Conservation (phyloP, 495 filamentous ascomycete species). For the Xylaria nigripes region DNA sequence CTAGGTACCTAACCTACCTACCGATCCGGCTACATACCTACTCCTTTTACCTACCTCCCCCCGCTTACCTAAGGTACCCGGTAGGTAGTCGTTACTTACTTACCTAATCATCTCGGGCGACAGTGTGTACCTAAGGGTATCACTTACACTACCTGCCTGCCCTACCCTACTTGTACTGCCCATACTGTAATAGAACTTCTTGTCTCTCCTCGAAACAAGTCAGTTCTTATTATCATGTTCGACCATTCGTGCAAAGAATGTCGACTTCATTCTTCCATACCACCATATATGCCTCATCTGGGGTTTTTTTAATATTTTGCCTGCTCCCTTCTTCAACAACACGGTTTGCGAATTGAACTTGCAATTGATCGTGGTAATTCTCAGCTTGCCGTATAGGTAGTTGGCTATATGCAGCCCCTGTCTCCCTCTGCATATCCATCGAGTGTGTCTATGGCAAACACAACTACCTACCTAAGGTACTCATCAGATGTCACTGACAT, state of each 20-base stretch:
- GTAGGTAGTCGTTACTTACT: too few relatives aligned
- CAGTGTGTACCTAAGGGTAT: too few relatives aligned
- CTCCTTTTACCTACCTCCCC: too few relatives aligned
- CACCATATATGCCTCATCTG: background rate
- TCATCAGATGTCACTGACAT: background rate
- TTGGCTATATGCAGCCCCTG: background rate
- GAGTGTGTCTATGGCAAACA: background rate
- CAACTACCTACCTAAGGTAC: too few relatives aligned
- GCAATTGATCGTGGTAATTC: background rate
- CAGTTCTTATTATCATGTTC: too few relatives aligned
- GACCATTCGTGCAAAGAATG: background rate
- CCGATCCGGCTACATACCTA: too few relatives aligned
- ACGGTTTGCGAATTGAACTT: background rate
- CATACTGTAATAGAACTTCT: too few relatives aligned
- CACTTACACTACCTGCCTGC: too few relatives aligned
- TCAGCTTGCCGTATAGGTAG: background rate
- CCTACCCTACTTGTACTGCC: too few relatives aligned
- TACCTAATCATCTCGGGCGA: too few relatives aligned
- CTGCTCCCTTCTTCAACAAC: background rate
- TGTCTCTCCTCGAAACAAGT: too few relatives aligned
- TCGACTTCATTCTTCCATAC: background rate
- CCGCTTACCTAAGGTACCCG: too few relatives aligned
- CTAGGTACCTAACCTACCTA: background rate
- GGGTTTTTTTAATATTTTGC: background rate
- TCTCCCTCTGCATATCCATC: background rate